A percentile compares a stretch with the other conserved stretches of the same genome.
These are phyloP conservation scores for Fusarium domesticum DNA, from an alignment of 2,329 filamentous ascomycete genomes.

Conservation along the genomic window DNA sequence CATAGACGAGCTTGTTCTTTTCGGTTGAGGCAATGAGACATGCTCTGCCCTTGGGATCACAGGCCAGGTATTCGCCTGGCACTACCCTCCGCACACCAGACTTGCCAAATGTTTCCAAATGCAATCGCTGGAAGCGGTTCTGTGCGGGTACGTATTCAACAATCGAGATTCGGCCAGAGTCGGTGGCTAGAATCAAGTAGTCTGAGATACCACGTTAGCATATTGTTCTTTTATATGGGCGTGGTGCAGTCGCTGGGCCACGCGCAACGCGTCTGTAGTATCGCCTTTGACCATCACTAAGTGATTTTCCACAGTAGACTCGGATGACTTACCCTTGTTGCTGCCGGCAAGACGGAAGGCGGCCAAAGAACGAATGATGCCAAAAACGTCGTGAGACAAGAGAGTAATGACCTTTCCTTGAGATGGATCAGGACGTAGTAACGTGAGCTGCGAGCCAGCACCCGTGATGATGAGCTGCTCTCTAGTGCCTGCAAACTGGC, in stretches of 20 bases:
- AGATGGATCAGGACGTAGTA: constrained; percentile 80
- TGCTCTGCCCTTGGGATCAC: constrained; percentile 92
- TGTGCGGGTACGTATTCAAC: constrained; percentile 85
- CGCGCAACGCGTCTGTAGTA: constrained; percentile 23
- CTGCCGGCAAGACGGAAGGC: constrained; percentile 91
- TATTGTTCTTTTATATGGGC: constrained; percentile 29
- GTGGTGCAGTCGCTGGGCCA: constrained; percentile 11
- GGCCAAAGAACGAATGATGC: constrained; percentile 85
- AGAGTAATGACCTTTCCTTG: constrained; percentile 84
- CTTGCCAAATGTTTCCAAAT: constrained; percentile 97
- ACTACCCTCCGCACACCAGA: constrained; percentile 91
- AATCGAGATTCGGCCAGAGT: constrained; percentile 92
- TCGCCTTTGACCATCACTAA: constrained; percentile 58
- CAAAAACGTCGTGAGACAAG: constrained; percentile 91
- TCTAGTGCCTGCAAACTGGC: constrained; percentile 93
- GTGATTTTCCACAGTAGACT: constrained; percentile 50
- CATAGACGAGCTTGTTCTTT: constrained; percentile 99
- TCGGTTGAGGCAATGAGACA: constrained; percentile 92
- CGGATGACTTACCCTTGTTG: constrained; percentile 78
- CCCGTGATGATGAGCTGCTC: constrained; percentile 97
- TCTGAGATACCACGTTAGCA: constrained; percentile 55
- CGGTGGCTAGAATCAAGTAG: constrained; percentile 91
- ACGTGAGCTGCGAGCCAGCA: constrained; percentile 82
- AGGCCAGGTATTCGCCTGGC: constrained; percentile 92
- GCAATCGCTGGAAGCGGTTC: constrained; percentile 84